phyloP scores from a whole-genome alignment of 2,329 filamentous ascomycete genomes.

The Myotisia sp. region DNA sequence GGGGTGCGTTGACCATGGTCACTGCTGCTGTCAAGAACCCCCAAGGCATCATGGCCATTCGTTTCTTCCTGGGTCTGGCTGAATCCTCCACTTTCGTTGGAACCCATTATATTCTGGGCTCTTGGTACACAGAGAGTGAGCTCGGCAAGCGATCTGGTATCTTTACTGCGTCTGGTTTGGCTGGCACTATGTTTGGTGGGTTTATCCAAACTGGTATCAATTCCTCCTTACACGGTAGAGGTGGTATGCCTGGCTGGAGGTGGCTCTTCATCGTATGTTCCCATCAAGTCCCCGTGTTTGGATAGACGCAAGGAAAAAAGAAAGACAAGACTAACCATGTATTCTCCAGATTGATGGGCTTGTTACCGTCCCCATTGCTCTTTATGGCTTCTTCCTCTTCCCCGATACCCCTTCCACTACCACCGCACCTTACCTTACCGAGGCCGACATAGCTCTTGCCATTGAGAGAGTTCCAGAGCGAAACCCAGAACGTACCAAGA shows the following conservation, averaged over 20 bases:
- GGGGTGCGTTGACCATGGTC: constrained; percentile 22
- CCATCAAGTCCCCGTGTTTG: too few species aligned
- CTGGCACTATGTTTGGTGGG: constrained; percentile 25
- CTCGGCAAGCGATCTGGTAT: constrained; percentile 26
- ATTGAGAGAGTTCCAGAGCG: constrained; percentile 19
- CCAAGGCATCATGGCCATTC: constrained; percentile 22
- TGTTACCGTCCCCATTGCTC: constrained; percentile 31
- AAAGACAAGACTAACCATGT: not conserved
- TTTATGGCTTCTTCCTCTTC: constrained; percentile 31
- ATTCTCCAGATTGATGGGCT: constrained; percentile 21
- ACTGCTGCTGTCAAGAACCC: constrained; percentile 18
- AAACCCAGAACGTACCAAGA: constrained; percentile 14
- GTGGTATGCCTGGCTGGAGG: constrained; percentile 21
- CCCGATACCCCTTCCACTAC: constrained; percentile 27
- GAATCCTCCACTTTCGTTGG: constrained; percentile 23
- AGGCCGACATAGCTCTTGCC: constrained; percentile 20
- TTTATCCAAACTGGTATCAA: constrained; percentile 25
- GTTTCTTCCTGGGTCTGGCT: constrained; percentile 25
- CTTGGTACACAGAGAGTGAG: constrained; percentile 31
- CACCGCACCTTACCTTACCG: constrained; percentile 22
- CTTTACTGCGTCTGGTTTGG: constrained; percentile 23
- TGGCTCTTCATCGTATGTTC: constrained; percentile 25
- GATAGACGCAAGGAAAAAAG: too few species aligned
- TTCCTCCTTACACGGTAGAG: constrained; percentile 16
- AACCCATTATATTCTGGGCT: constrained; percentile 27